These are phyloP conservation scores for Pseudopyricularia javanii DNA, from an alignment of 2,329 filamentous ascomycete genomes.

Conservation along the genomic window DNA sequence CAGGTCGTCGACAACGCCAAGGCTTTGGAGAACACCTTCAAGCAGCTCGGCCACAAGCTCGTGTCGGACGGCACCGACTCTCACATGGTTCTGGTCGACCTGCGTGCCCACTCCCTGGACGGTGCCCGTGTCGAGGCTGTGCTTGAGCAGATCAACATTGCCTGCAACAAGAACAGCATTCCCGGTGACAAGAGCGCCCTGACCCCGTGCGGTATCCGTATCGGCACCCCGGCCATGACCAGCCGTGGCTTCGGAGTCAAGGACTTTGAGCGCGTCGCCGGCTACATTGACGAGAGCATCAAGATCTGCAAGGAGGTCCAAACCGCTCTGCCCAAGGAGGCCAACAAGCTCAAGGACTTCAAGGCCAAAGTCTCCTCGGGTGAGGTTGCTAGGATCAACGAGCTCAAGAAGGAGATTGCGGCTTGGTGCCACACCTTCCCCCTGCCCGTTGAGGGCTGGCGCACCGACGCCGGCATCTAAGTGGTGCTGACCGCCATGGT, in stretches of 20 bases:
- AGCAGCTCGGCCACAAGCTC: slow-evolving; percentile 82
- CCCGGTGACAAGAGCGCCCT: slow-evolving; percentile 96
- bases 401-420: slow-evolving; percentile 79
- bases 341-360: slow-evolving; percentile 99
- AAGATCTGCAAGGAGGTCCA: slow-evolving; percentile 86
- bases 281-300: slow-evolving; percentile 82
- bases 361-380: slow-evolving; percentile 78
- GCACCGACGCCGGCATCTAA: slow-evolving; percentile 47
- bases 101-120: slow-evolving; percentile 77
- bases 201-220: slow-evolving; percentile 87
- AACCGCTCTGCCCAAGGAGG: slow-evolving; percentile 76
- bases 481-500: background rate
- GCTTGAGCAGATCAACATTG: slow-evolving; percentile 95
- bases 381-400: slow-evolving; percentile 68
- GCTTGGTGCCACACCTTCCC: slow-evolving; percentile 84
- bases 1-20: slow-evolving; percentile 90
- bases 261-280: slow-evolving; percentile 82
- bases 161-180: slow-evolving; percentile 99
- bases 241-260: slow-evolving; percentile 84
- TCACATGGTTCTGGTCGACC: slow-evolving; percentile 91
- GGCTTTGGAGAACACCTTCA: slow-evolving; percentile 73
- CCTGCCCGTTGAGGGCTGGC: slow-evolving; percentile 71
- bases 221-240: slow-evolving; percentile 96
- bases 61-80: slow-evolving; percentile 94
- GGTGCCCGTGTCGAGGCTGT: slow-evolving; percentile 93